These are phyloP conservation scores for Amoeboaphelidium protococcarum DNA, from an alignment of 371 early-diverging fungal genomes.

Conservation along the genomic window DNA sequence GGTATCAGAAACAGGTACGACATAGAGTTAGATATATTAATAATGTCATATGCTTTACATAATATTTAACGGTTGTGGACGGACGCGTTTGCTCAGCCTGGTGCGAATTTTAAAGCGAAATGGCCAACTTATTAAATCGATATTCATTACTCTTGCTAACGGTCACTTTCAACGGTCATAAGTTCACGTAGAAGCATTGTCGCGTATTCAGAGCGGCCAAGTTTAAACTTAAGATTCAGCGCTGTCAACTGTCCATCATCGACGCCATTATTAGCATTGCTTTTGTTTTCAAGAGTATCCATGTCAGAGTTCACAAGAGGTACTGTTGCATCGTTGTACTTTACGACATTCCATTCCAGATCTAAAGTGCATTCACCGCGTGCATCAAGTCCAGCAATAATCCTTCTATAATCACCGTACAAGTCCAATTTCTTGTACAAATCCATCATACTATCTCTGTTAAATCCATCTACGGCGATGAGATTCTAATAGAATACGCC, in stretches of 20 bases:
- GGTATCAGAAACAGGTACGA: too few relatives aligned
- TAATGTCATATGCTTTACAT: too few relatives aligned
- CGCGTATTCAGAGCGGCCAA: conserved; percentile 69
- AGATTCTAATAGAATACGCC: conserved; percentile 28
- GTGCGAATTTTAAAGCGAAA: too few relatives aligned
- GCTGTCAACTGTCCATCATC: conserved; percentile 21
- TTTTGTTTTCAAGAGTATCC: conserved; percentile 24
- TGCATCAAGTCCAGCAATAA: conserved; percentile 26
- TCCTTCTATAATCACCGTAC: conserved; percentile 46
- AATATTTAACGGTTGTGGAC: too few relatives aligned
- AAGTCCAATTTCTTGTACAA: conserved; percentile 12
- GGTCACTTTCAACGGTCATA: conserved; percentile 40
- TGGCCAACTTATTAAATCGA: too few relatives aligned
- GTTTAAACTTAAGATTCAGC: conserved; percentile 39
- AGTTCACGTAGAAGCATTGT: conserved; percentile 91
- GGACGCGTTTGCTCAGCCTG: too few relatives aligned
- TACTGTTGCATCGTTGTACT: conserved; percentile 32
- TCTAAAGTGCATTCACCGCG: too few relatives aligned
- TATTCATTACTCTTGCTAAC: too few relatives aligned
- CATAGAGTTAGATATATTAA: too few relatives aligned
- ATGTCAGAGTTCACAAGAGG: conserved; percentile 39
- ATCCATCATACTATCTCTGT: conserved; percentile 16
- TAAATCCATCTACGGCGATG: conserved; percentile 37
- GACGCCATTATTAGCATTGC: conserved; percentile 5
- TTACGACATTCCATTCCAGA: conserved; percentile 12